A percentile compares a stretch with the other conserved stretches of the same genome.
These are phyloP conservation scores for Trichoderma afroharzianum DNA, from an alignment of 2,329 filamentous ascomycete species.

Conservation along the genomic window DNA sequence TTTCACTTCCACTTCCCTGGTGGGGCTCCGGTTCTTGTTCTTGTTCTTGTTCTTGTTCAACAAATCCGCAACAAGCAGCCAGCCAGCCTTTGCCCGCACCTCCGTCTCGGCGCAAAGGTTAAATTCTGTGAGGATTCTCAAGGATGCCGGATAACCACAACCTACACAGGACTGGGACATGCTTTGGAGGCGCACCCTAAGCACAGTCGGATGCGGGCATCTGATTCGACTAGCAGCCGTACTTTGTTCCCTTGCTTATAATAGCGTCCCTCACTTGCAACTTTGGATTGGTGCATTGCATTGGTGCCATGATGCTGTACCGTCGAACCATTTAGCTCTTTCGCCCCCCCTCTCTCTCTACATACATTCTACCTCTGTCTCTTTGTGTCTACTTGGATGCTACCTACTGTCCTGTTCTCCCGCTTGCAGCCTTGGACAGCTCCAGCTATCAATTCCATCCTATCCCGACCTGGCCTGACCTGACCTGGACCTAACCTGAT, in stretches of 20 bases:
- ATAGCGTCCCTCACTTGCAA: neutral
- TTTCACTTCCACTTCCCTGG: neutral
- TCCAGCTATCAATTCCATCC: neutral
- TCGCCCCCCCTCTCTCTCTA: neutral
- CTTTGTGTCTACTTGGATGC: neutral
- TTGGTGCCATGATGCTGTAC: neutral
- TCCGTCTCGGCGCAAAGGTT: neutral
- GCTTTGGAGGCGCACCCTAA: neutral
- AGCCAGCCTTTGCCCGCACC: neutral
- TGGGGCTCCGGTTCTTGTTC: neutral
- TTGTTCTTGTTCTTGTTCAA: neutral
- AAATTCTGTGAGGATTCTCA: neutral
- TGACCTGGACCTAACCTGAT: neutral
- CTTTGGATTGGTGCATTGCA: neutral
- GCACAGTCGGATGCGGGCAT: neutral
- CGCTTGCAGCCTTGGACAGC: neutral
- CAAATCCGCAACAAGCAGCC: neutral
- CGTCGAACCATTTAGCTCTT: neutral
- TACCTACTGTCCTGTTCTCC: neutral
- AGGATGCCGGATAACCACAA: neutral
- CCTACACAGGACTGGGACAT: neutral
- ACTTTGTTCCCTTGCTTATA: neutral
- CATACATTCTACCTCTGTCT: neutral
- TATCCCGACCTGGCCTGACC: neutral
- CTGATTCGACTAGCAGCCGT: neutral